phyloP scores from a whole-genome alignment of 2,329 filamentous ascomycete genomes.

The Calonectria fujianensis region DNA sequence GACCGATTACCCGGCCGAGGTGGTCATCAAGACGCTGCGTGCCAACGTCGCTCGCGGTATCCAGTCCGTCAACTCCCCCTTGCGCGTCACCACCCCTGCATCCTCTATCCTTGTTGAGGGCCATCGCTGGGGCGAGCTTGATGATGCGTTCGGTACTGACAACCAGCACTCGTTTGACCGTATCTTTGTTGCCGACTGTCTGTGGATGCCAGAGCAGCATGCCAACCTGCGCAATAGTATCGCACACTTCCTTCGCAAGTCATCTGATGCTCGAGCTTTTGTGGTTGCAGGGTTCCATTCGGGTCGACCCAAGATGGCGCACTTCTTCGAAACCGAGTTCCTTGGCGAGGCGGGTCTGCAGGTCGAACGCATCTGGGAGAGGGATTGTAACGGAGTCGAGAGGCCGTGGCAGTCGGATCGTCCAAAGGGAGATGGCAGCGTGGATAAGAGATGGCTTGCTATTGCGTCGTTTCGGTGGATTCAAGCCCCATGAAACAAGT shows the following conservation, averaged over 20 bases:
- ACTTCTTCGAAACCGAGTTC: conserved; percentile 74
- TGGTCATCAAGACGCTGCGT: conserved; percentile 75
- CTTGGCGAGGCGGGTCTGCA: conserved; percentile 72
- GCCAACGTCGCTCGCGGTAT: conserved; percentile 75
- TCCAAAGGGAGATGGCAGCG: conserved; percentile 75
- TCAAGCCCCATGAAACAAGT: conserved; percentile 43
- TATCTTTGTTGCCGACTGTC: conserved; percentile 82
- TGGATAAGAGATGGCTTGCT: conserved; percentile 83
- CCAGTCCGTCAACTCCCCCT: conserved; percentile 57
- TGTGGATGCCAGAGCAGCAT: conserved; percentile 86
- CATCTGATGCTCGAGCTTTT: conserved; percentile 71
- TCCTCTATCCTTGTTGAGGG: conserved; percentile 69
- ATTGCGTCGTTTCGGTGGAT: conserved; percentile 71
- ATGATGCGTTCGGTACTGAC: conserved; percentile 55
- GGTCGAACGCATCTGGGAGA: conserved; percentile 80
- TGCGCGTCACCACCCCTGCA: conserved; percentile 43
- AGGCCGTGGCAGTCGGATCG: conserved; percentile 77
- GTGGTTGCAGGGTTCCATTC: conserved; percentile 85
- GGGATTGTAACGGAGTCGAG: conserved; percentile 78
- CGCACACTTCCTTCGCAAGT: conserved; percentile 73
- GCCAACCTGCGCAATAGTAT: conserved; percentile 78
- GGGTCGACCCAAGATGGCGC: conserved; percentile 78
- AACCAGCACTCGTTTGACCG: conserved; percentile 71
- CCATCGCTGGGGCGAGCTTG: conserved; percentile 78
- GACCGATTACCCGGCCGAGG: conserved; percentile 80